Evolutionary conservation across 352 stramenopile species (phyloP).

Genomic region (Globisporangium orthogonon): DNA sequence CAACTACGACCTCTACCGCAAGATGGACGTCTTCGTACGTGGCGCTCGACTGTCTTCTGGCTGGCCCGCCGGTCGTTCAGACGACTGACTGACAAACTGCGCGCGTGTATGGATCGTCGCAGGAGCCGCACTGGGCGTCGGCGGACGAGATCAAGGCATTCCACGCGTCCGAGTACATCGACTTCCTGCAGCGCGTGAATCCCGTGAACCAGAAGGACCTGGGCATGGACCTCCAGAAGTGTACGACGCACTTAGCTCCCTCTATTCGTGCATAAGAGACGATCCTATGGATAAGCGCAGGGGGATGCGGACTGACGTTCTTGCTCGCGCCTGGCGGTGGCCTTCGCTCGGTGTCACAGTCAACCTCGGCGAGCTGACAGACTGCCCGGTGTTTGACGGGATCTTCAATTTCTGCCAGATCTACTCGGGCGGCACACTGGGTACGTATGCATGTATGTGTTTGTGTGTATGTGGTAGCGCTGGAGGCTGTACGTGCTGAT

Average conservation of each 20-base stretch:
- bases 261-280: no score
- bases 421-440: conserved; percentile 94
- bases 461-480: no score
- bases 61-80: no score
- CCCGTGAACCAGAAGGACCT: conserved; percentile 92
- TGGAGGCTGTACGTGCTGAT: not conserved
- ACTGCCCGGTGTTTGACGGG: conserved; percentile 99
- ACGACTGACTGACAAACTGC: not conserved
- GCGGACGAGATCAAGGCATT: conserved; percentile 95
- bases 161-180: conserved; percentile 97
- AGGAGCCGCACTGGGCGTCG: conserved; percentile 78
- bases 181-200: conserved; percentile 95
- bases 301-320: not conserved
- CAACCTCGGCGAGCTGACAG: conserved; percentile 94
- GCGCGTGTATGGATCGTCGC: conserved; percentile 4
- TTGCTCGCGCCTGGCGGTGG: no score
- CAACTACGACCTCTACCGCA: conserved; percentile 97
- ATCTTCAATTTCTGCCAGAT: conserved; percentile 98
- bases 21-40: conserved; percentile 98
- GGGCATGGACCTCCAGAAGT: conserved; percentile 63
- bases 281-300: no score
- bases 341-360: conserved; percentile 35
- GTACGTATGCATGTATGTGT: conserved; percentile 15
- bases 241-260: conserved; percentile 18
- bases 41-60: not conserved